Conservation (phyloP, 352 stramenopile species). For the Globisporangium iwayamae region DNA sequence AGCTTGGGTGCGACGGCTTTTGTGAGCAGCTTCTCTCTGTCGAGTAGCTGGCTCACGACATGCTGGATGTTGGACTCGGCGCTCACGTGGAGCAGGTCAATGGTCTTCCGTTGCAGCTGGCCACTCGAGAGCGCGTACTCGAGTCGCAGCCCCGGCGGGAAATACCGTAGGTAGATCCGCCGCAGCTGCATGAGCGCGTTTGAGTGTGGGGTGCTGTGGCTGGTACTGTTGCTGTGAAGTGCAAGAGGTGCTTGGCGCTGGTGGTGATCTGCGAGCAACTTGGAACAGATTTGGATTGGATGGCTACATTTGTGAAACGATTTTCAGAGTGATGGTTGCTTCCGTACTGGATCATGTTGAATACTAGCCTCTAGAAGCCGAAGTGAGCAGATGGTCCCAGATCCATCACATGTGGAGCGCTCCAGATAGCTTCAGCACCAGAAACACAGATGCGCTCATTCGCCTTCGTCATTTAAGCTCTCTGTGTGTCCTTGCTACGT, state of each 20-base stretch:
- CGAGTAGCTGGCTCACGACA: slow-evolving; percentile 45
- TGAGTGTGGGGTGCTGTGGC: background rate
- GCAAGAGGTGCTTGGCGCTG: background rate
- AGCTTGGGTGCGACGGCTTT: slow-evolving; percentile 39
- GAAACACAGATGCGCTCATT: no score
- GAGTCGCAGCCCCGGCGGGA: slow-evolving; percentile 60
- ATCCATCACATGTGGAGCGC: background rate
- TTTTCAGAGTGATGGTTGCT: background rate
- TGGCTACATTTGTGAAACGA: slow-evolving; percentile 10
- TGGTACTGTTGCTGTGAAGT: no score
- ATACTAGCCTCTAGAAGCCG: background rate
- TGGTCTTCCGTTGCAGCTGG: slow-evolving; percentile 42
- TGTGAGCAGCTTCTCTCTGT: slow-evolving; percentile 58
- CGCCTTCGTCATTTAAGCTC: no score
- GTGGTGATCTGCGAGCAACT: background rate
- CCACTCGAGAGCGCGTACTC: slow-evolving; percentile 54
- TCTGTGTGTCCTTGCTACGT: no score
- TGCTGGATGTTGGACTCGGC: slow-evolving; percentile 64
- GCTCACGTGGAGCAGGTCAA: slow-evolving; percentile 64
- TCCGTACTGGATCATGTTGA: no score
- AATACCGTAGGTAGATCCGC: slow-evolving; percentile 72
- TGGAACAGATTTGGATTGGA: background rate
- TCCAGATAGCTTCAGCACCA: slow-evolving; percentile 1
- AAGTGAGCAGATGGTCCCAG: slow-evolving; percentile 1
- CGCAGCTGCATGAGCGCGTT: slow-evolving; percentile 49